Base-by-base conservation (phyloP, 1,284 basidiomycete species). In the Cystobasidium slooffiae region DNA sequence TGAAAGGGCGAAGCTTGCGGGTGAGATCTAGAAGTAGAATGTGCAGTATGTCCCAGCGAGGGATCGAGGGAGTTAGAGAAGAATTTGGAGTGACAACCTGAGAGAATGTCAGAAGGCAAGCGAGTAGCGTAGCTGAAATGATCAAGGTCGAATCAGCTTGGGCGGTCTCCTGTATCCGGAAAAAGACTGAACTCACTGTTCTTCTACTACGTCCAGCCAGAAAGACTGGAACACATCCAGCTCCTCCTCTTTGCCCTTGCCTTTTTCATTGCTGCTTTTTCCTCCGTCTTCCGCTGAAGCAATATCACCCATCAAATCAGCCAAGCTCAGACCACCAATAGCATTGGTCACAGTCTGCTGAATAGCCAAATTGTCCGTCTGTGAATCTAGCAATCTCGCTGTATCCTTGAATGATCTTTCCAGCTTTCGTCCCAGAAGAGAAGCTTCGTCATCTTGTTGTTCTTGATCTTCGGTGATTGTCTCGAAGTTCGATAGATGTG, bases 311-410 rank as follows among this genome's bases (percentile, higher is more conserved):
- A 72, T 52, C 8, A 72, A 46, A 72, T 72, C 69, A 22, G 47
- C 46, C 49, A 72, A 46, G 12, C 41, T 22, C 6, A 72, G 65
- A 20, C 64, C 69, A 18, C 66, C 39, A 20, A 66, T 66, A 66
- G 64, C 64, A 24, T 65, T 69, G 53, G 46, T 14, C 9, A 75
- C 53, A 39, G 75, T 65, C 41, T 75, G 75, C 39, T 72, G 69
- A 31, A 75, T 75, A n/a, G 69, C 75, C n/a, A 75, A 41, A 39
- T 65, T 72, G 31, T 75, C 75, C 14, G 75, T 75, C 31, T 72
- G 63, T 18, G 49, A 1, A 58, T 75, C 75, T 20, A 75, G 56
- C 18, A 47, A 41, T 18, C 49, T 56, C 9, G 70, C 70, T 43
- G 55, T 73, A 39, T 58, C 63, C 53, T 59, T 65, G 46, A 64